phyloP scores from a whole-genome alignment of 768 basidiomycete genomes.

The Russula virescens region DNA sequence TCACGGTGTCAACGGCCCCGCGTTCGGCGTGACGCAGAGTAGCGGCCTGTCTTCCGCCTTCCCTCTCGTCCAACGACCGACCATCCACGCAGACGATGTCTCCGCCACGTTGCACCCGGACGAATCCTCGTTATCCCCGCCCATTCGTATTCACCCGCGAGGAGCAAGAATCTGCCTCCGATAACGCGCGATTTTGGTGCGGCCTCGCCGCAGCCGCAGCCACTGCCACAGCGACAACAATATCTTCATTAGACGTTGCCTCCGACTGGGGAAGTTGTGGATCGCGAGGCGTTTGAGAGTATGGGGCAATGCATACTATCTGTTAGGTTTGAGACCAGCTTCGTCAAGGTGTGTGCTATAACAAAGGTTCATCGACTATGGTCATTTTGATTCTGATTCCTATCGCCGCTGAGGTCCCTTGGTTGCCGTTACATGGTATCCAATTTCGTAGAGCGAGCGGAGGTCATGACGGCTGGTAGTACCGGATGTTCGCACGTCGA shows the following conservation, averaged over 20 bases:
- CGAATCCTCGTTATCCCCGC: background rate
- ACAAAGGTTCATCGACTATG: background rate
- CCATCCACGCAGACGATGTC: no score
- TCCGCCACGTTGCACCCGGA: slow-evolving; percentile 34
- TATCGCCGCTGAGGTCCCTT: slow-evolving; percentile 60
- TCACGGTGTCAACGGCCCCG: no score
- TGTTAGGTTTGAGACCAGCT: slow-evolving; percentile 93
- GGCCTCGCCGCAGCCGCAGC: slow-evolving; percentile 24
- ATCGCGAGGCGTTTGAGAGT: slow-evolving; percentile 64
- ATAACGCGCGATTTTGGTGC: slow-evolving; percentile 64
- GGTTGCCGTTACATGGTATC: slow-evolving; percentile 88
- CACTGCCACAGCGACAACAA: no score
- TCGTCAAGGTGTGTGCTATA: slow-evolving; percentile 70
- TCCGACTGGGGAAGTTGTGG: slow-evolving; percentile 61
- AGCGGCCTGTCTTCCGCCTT: slow-evolving; percentile 82
- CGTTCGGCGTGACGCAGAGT: slow-evolving; percentile 58
- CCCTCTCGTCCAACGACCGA: no score
- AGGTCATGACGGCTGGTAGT: slow-evolving; percentile 96
- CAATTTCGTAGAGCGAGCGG: slow-evolving; percentile 90
- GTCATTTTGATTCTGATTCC: background rate
- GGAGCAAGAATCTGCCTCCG: slow-evolving; percentile 65
- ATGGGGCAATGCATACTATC: slow-evolving; percentile 69
- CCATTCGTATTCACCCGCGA: slow-evolving; percentile 47
- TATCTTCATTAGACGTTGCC: slow-evolving; percentile 28
- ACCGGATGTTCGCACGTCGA: slow-evolving; percentile 89